These are phyloP conservation scores for Astrothelium macrocarpum DNA, from an alignment of 495 filamentous ascomycete species.

Conservation along the genomic window DNA sequence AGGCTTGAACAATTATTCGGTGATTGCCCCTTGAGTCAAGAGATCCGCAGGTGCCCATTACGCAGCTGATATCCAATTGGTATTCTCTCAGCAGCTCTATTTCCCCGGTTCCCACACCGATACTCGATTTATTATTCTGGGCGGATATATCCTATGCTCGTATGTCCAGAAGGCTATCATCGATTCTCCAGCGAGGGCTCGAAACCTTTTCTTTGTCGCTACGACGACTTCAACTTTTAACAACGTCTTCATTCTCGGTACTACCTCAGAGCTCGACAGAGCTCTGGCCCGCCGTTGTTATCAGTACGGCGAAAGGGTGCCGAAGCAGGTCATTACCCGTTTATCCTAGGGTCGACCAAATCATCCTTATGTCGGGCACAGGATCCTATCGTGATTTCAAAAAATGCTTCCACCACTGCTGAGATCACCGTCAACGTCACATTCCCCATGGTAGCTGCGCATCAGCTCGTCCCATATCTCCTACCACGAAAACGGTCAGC, in stretches of 20 bases:
- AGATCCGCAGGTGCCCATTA: too few relatives aligned
- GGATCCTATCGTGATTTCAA: slow-evolving; percentile 22
- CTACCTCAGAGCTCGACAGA: slow-evolving; percentile 19
- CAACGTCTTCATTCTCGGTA: slow-evolving; percentile 19
- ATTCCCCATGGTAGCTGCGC: slow-evolving; percentile 26
- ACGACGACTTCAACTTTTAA: slow-evolving; percentile 7
- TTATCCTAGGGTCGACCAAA: slow-evolving; percentile 32
- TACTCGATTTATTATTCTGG: too few relatives aligned
- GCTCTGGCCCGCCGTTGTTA: slow-evolving; percentile 17
- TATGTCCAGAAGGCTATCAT: too few relatives aligned
- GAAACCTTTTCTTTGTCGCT: background rate
- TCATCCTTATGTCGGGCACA: slow-evolving; percentile 31
- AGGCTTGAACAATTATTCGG: too few relatives aligned
- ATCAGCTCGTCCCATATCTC: slow-evolving; percentile 29
- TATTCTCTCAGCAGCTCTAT: too few relatives aligned
- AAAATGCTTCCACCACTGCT: slow-evolving; percentile 15
- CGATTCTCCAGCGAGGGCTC: too few relatives aligned
- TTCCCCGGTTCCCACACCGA: too few relatives aligned
- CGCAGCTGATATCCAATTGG: too few relatives aligned
- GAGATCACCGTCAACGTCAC: slow-evolving; percentile 31
- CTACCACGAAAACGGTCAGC: slow-evolving; percentile 18
- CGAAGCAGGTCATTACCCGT: slow-evolving; percentile 20
- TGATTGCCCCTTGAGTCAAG: too few relatives aligned
- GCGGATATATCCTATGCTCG: too few relatives aligned
- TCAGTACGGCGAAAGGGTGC: slow-evolving; percentile 12